Evolutionary conservation across 805 yeast species (phyloP), one percentile per base, ranked within the genome.

Genomic region (Saccharomycopsis schoenii): DNA sequence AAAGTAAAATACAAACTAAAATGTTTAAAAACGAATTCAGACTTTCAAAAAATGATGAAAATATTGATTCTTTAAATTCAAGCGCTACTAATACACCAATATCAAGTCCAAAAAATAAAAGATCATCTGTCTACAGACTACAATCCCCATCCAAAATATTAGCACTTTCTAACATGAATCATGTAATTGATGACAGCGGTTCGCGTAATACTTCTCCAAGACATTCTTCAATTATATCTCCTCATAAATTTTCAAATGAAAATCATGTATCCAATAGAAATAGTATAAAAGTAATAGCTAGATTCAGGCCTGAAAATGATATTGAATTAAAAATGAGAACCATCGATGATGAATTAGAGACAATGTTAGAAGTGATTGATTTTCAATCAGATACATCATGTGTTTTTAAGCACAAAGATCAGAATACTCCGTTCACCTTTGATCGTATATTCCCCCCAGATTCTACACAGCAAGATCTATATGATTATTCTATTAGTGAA

Each of bases 211-310:
- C 34, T 21, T 47, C 52, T 47, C 52, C 52, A 47, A 21, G 52
- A 47, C 52, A 21, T 21, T 47, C 52, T 2, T 25, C 21, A 21
- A 21, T 47, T 5, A 34, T 47, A 21, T 47, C 52, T 21, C 52
- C 52, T 15, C 52, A 21, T 15, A 17, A 25, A 14, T 24, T 47
- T 25, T 12, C 21, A 47, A 47, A 47, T 15, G 52, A 47, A 12
- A 24, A 15, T 21, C 52, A 47, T 47, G 52, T 47, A 14, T 47
- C 52, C 34, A 47, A 47, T 14, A 47, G 52, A 24, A 62, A 55
- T 25, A 77, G 79, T 65, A 81, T 86, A 68, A 82, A 82, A 66
- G 96, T 88, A 34, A 77, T 88, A 19, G 89, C 88, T 29, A 75
- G 96, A 58, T 83, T 88, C 66, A 74, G 94, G 55, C 94, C 94